A percentile compares a stretch with the other conserved stretches of the same genome.
phyloP scores from a whole-genome alignment of 148 eudicot genomes.

The Vaccinium corymbosum region DNA sequence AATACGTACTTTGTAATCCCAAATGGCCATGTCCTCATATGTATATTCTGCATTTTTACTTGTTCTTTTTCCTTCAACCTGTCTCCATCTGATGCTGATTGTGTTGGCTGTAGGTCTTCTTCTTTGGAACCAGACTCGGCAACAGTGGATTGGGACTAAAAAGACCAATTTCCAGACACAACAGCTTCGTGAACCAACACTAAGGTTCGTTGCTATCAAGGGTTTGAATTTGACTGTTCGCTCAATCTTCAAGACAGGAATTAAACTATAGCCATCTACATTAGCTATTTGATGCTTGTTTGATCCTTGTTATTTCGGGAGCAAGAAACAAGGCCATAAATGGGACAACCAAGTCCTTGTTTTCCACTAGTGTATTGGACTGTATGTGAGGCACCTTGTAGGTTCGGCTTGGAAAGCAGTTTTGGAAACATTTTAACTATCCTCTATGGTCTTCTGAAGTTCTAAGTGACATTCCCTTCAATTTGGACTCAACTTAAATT shows the following conservation, averaged over 20 bases:
- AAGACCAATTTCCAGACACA: conserved; percentile 30
- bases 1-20: neutral
- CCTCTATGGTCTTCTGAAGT: neutral
- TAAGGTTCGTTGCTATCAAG: conserved; percentile 43
- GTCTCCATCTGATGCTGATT: conserved; percentile 11
- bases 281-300: neutral
- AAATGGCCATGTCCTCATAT: neutral
- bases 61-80: neutral
- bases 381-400: neutral
- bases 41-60: neutral
- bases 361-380: neutral
- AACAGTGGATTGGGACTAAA: conserved; percentile 70
- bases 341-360: neutral
- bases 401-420: neutral
- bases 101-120: conserved; percentile 51
- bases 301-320: neutral
- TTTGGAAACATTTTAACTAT: neutral
- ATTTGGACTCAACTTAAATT: neutral
- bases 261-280: neutral
- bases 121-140: conserved; percentile 83
- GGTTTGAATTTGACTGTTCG: conserved; percentile 3
- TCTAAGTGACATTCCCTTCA: neutral
- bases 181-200: conserved; percentile 53
- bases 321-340: neutral
- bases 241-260: neutral